A percentile compares a stretch with the other conserved stretches of the same genome.
Conservation (phyloP, 495 filamentous ascomycete species). For the Annulohypoxylon maeteangense region DNA sequence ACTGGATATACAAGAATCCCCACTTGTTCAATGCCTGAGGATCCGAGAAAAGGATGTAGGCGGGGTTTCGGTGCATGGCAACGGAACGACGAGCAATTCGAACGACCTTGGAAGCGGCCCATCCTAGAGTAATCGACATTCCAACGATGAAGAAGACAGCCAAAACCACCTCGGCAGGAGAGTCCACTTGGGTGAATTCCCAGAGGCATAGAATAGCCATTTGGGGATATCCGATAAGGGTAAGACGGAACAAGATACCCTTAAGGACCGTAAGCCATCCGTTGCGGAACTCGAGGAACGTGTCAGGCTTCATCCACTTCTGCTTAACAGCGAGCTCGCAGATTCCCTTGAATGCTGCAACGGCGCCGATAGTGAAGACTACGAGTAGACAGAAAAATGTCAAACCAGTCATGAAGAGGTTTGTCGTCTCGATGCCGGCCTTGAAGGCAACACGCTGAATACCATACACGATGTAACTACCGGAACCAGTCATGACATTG, state of each 20-base stretch:
- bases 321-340: constrained; percentile 77
- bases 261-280: constrained; percentile 84
- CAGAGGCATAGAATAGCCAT: constrained; percentile 92
- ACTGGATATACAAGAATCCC: constrained; percentile 98
- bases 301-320: constrained; percentile 84
- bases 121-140: constrained; percentile 80
- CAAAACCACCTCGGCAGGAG: constrained; percentile 85
- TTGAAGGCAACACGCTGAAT: constrained; percentile 92
- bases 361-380: constrained; percentile 72
- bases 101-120: constrained; percentile 91
- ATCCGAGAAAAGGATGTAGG: constrained; percentile 97
- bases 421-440: constrained; percentile 86
- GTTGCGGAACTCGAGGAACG: constrained; percentile 93
- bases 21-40: constrained; percentile 94
- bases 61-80: constrained; percentile 92
- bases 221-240: constrained; percentile 93
- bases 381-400: constrained; percentile 91
- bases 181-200: constrained; percentile 91
- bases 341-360: constrained; percentile 80
- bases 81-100: constrained; percentile 88
- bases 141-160: constrained; percentile 91
- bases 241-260: constrained; percentile 91
- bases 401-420: constrained; percentile 92
- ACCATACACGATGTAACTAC: constrained; percentile 78
- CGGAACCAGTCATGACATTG: constrained; percentile 58